Evolutionary conservation across 441 rosid species (phyloP), one percentile per base, ranked within the genome.

Genomic region (Populus trichocarpa): DNA sequence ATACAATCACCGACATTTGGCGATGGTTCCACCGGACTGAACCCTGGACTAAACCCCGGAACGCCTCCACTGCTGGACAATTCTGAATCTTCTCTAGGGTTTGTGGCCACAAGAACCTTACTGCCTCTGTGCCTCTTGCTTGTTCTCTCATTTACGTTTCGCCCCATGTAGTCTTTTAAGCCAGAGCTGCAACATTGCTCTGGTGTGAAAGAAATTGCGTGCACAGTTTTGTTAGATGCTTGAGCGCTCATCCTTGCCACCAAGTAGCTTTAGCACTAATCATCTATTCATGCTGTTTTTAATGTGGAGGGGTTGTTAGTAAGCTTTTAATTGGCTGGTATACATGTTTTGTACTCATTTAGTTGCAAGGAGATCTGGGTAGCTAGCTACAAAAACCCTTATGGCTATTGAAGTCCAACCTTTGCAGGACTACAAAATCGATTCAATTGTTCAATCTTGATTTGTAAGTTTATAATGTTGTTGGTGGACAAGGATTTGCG

Each of bases 21-120:
- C 6, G 75, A 38, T 59, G 84, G 87, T 50, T 78, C 87, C 26
- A 81, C 87, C 26, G 79, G 63, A 0, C 22, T 53, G 61, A 53
- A 30, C 32, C 32, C 32, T 30, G 32, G 32, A 3, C 32, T 30
- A 30, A 30, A 53, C 61, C 61, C 66, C 25, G 92, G 88, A 70
- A 76, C 77, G 78, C 83, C 85, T 72, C 86, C 90, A 50, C 67
- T 87, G 13, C 18, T 81, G 9, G 86, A 87, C 68, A 82, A 85
- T 40, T 88, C 91, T 36, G 71, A 80, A 81, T 88, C 88, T 80
- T 81, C 83, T 53, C 9, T 6, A 53, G 63, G 10, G 63, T 53
- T 18, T 53, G 22, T 6, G 63, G 63, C 2, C 63, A 53, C 63
- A 18, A 53, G 22, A 53, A 53, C 63, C 63, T 53, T 53, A 7